Evolutionary conservation across 257 asterid species (phyloP), one percentile per base, ranked within the genome.

Genomic region (Nicotiana benthamiana): DNA sequence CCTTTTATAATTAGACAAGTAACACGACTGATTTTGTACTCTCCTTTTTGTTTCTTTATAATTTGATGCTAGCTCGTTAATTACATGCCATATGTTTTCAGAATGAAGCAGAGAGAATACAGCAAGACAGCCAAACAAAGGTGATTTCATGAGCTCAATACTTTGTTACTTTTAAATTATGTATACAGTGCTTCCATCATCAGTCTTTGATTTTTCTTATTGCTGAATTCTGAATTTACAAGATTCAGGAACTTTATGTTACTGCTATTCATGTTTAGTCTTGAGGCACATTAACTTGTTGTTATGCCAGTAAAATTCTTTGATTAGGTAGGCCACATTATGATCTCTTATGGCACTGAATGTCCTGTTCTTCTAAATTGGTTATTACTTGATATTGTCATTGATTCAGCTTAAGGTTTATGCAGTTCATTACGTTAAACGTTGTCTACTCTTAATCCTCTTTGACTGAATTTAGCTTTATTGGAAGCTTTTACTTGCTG

Each of bases 41-140:
- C 27, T 3, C 22, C 60, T 20, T 9, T 59, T 60, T 59, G 20
- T 2, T 60, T 24, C 13, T 7, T 60, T 43, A 20, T 70, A 43
- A 12, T 70, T 70, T 43, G 34, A 43, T 70, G 77, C 13, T 70
- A 46, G 82, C 7, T 62, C 48, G 56, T 70, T 48, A 36, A 54
- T 74, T 66, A 1, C 26, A n/a, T 83, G 56, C 17, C 40, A 48
- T 84, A 43, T 54, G 77, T 85, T 74, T 48, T 65, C 93, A 95
- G 99, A 91, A 92, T 36, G 98, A 93, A 89, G 88, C 87, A 75
- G 98, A 95, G 87, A 91, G 97, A 86, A 86, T 85, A 82, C 87
- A 89, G 82, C 92, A 91, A 85, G 97, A 95, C 83, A 84, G 88
- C 80, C 80, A 80, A 80, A 20, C 79, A 60, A 89, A 88, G 97